Percentiles rank a stretch among this genome's conserved stretches.
phyloP scores from a whole-genome alignment of 1,139 yeast genomes.

The Pichia kudriavzevii region DNA sequence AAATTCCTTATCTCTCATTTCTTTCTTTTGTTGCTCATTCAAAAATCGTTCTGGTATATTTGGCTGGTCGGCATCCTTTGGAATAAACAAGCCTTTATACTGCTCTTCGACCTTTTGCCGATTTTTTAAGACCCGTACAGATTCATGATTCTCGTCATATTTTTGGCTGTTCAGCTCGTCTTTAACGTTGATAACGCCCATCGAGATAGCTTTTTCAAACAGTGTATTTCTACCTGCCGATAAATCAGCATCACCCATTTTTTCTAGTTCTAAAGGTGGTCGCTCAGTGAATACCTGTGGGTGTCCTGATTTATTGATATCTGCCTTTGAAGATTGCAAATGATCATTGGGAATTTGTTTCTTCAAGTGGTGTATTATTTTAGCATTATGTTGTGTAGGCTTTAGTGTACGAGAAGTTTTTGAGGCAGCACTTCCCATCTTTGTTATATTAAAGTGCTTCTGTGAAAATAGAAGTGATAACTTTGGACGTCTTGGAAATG shows the following conservation, averaged over 20 bases:
- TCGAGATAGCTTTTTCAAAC: slow-evolving; percentile 15
- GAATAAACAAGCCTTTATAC: slow-evolving; percentile 16
- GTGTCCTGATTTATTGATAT: background rate
- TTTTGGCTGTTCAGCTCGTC: slow-evolving; percentile 5
- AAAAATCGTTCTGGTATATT: slow-evolving; percentile 18
- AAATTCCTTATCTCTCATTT: slow-evolving; percentile 5
- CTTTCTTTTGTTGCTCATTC: slow-evolving; percentile 12
- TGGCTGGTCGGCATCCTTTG: slow-evolving; percentile 15
- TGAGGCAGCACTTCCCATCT: slow-evolving; percentile 18
- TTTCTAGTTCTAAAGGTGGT: slow-evolving; percentile 16
- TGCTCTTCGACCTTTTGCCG: slow-evolving; percentile 16
- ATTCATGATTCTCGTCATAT: slow-evolving; percentile 15
- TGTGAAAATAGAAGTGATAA: too few relatives aligned
- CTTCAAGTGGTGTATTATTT: slow-evolving; percentile 3
- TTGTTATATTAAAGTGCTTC: background rate
- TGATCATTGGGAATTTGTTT: slow-evolving; percentile 3
- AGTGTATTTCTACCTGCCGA: slow-evolving; percentile 7
- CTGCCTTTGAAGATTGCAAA: background rate
- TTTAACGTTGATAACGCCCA: slow-evolving; percentile 15
- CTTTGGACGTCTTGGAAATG: too few relatives aligned
- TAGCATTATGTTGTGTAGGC: slow-evolving; percentile 1
- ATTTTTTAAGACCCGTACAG: slow-evolving; percentile 16
- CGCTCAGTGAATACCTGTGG: slow-evolving; percentile 16
- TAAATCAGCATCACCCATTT: slow-evolving; percentile 9
- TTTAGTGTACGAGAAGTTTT: slow-evolving; percentile 11